Conservation (phyloP, 225 moss, liverwort and hornwort species). For the Marchantia paleacea region DNA sequence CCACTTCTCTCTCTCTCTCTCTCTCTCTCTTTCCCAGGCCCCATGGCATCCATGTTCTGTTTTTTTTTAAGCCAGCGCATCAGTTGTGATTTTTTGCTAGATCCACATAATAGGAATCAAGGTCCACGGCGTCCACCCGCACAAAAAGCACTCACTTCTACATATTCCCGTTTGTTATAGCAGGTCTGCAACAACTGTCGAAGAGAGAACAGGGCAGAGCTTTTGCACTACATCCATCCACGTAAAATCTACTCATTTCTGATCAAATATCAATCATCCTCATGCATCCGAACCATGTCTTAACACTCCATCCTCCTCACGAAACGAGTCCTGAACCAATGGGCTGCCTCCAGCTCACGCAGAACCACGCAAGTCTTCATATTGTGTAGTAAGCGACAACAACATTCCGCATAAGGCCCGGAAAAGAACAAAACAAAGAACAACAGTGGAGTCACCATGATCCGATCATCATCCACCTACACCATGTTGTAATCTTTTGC, state of each 20-base stretch:
- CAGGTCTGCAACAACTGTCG: not conserved
- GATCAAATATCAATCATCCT: not conserved
- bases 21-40: too few relatives aligned
- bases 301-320: slow-evolving; percentile 5
- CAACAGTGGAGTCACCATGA: slow-evolving; percentile 6
- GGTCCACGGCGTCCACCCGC: not conserved
- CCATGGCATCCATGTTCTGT: too few relatives aligned
- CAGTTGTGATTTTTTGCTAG: not conserved
- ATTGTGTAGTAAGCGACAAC: not conserved
- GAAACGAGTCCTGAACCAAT: not conserved
- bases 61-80: not conserved
- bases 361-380: not conserved
- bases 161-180: not conserved
- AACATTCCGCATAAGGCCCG: not conserved
- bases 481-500: not conserved
- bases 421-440: slow-evolving; percentile 3
- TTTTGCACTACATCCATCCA: not conserved
- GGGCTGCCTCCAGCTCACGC: not conserved
- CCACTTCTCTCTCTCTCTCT: too few relatives aligned
- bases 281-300: slow-evolving; percentile 8
- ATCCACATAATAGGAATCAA: too few relatives aligned
- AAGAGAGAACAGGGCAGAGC: not conserved
- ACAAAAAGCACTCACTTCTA: slow-evolving; percentile 11
- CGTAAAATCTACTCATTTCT: not conserved
- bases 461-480: not conserved